A percentile compares a stretch with the other conserved stretches of the same genome.
Evolutionary conservation across 805 yeast species (phyloP).

Genomic region (Hanseniaspora lachancei): DNA sequence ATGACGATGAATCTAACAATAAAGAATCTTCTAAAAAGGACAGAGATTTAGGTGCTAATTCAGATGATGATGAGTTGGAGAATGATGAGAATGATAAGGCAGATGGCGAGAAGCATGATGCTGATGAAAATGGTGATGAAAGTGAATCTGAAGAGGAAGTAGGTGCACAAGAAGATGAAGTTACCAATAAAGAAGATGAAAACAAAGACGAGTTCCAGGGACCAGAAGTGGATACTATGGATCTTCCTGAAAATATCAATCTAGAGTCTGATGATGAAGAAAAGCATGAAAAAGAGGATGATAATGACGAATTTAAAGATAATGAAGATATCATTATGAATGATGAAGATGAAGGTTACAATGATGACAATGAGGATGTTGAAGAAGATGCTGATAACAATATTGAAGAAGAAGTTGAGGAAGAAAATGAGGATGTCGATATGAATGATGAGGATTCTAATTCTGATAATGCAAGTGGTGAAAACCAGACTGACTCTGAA

Average conservation of each 20-base stretch:
- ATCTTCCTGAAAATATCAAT: constrained; percentile 83
- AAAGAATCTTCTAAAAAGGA: constrained; percentile 20
- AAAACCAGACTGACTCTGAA: constrained; percentile 23
- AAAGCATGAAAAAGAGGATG: constrained; percentile 35
- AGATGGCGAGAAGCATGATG: constrained; percentile 27
- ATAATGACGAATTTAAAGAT: constrained; percentile 21
- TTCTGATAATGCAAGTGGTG: constrained; percentile 27
- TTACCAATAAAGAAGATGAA: constrained; percentile 52
- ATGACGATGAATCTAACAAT: constrained; percentile 23
- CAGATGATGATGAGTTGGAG: constrained; percentile 23
- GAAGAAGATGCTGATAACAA: constrained; percentile 66
- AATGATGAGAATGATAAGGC: constrained; percentile 29
- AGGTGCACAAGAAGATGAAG: constrained; percentile 73
- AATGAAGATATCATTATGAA: constrained; percentile 22
- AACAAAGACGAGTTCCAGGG: constrained; percentile 60
- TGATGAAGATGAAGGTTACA: constrained; percentile 12
- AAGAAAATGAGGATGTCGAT: constrained; percentile 57
- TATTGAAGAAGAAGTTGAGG: constrained; percentile 27
- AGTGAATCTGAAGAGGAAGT: constrained; percentile 52
- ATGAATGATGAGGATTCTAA: constrained; percentile 21
- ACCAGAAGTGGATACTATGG: constrained; percentile 76
- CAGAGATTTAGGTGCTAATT: constrained; percentile 13
- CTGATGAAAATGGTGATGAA: constrained; percentile 35
- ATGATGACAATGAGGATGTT: constrained; percentile 19
- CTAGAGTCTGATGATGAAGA: constrained; percentile 68